These are phyloP conservation scores for Betula pendula DNA, from an alignment of 306 rosid species.

Conservation along the genomic window DNA sequence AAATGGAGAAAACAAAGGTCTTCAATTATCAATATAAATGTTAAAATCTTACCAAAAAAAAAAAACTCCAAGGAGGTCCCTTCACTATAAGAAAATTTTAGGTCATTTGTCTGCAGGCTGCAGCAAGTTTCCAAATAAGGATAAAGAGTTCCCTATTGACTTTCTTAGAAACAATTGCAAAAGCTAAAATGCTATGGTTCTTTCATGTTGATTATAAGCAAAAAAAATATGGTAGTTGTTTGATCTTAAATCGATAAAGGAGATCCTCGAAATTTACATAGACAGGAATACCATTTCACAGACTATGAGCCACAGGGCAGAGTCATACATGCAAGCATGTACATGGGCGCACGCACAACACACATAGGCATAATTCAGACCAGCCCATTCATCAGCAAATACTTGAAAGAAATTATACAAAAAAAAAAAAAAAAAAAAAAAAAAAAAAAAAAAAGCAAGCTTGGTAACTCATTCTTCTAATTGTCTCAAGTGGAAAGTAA, in stretches of 20 bases:
- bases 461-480: neutral
- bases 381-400: conserved; percentile 2
- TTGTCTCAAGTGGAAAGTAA: conserved; percentile 2
- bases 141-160: neutral
- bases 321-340: neutral
- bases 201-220: neutral
- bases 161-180: neutral
- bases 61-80: neutral
- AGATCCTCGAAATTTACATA: neutral
- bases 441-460: too few species aligned
- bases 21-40: neutral
- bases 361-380: neutral
- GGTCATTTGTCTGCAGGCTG: neutral
- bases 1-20: neutral
- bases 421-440: too few species aligned
- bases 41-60: neutral
- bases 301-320: neutral
- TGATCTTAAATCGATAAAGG: neutral
- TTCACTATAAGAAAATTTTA: neutral
- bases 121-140: neutral
- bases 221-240: too few species aligned
- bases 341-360: neutral
- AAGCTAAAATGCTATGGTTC: neutral
- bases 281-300: neutral
- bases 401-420: neutral